Evolutionary conservation across 208 protist genomes (phyloP).

Genomic region (Crithidia expoeki): DNA sequence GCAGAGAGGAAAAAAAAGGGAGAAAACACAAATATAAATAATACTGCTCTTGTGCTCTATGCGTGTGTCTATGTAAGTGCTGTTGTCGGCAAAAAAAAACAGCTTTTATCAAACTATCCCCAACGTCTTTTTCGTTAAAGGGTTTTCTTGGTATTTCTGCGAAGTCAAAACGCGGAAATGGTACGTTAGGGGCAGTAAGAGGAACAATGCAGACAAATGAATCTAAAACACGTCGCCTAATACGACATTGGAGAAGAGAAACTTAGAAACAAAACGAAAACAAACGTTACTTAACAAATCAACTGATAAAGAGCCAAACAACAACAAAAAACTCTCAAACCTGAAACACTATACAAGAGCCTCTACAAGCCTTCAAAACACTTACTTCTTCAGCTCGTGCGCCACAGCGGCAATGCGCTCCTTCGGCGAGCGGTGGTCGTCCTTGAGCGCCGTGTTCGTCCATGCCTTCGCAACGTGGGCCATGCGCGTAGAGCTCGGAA

Average conservation of each 20-base stretch:
- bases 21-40: conserved; percentile 17
- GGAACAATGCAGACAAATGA: no score
- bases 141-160: no score
- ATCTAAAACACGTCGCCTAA: no score
- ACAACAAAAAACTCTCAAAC: not conserved
- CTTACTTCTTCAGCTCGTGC: conserved; percentile 33
- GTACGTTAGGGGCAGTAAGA: no score
- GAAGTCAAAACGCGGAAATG: no score
- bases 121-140: no score
- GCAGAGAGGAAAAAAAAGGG: not conserved
- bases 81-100: not conserved
- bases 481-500: conserved; percentile 31
- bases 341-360: no score
- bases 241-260: no score
- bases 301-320: not conserved
- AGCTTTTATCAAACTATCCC: not conserved
- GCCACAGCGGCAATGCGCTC: conserved; percentile 41
- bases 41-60: not conserved
- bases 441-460: conserved; percentile 18
- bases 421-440: conserved; percentile 36
- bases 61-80: conserved; percentile 1
- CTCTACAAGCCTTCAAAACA: no score
- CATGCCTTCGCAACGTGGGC: conserved; percentile 39
- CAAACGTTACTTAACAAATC: not conserved
- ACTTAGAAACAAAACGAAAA: no score